A percentile compares a stretch with the other conserved stretches of the same genome.
phyloP scores from a whole-genome alignment of 2,329 filamentous ascomycete species.

The Fusarium neocosmosporiellum region DNA sequence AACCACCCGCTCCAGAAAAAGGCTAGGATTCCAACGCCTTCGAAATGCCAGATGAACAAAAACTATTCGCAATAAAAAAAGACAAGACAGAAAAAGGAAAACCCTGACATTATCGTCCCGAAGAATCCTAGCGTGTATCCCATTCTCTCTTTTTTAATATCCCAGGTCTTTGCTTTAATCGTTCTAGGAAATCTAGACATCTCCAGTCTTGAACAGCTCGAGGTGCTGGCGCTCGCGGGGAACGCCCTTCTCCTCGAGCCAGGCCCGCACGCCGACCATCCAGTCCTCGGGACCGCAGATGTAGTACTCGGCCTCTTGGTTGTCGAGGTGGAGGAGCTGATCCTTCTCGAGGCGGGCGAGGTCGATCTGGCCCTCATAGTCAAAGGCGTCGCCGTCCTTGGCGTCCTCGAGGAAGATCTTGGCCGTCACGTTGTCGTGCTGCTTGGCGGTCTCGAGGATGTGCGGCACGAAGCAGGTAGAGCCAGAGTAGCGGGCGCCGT shows the following conservation, averaged over 20 bases:
- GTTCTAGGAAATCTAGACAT: constrained; percentile 25
- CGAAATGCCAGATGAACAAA: constrained; percentile 21
- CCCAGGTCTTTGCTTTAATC: not conserved
- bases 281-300: constrained; percentile 77
- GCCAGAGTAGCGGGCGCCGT: constrained; percentile 64
- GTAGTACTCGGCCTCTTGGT: constrained; percentile 72
- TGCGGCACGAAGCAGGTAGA: constrained; percentile 67
- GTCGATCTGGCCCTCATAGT: constrained; percentile 68
- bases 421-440: constrained; percentile 46
- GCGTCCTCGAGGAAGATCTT: constrained; percentile 70
- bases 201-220: constrained; percentile 74
- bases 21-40: constrained; percentile 33
- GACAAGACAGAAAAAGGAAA: constrained; percentile 3
- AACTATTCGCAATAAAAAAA: not conserved
- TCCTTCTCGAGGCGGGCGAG: constrained; percentile 65
- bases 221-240: constrained; percentile 68
- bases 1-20: constrained; percentile 16
- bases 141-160: not conserved
- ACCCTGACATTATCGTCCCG: not conserved
- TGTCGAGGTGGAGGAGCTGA: constrained; percentile 64
- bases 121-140: not conserved
- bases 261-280: constrained; percentile 70
- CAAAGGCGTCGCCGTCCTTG: constrained; percentile 65
- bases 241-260: constrained; percentile 67
- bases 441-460: constrained; percentile 57